These are phyloP conservation scores for Casuarina glauca DNA, from an alignment of 306 rosid genomes.

Conservation along the genomic window DNA sequence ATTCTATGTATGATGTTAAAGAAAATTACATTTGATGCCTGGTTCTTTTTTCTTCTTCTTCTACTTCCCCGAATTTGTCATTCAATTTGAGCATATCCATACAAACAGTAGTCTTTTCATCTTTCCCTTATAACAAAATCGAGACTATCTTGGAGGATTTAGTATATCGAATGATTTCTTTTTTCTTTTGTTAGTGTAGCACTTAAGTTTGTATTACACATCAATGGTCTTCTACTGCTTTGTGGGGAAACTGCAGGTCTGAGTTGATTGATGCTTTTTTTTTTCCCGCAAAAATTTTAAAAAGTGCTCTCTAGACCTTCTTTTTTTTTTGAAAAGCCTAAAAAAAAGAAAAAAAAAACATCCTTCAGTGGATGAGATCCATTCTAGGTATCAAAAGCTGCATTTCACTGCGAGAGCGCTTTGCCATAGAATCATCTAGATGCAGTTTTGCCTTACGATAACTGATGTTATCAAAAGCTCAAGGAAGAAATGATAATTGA, in stretches of 20 bases:
- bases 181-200: no score
- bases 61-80: no score
- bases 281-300: background rate
- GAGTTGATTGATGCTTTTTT: background rate
- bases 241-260: background rate
- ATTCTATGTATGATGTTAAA: no score
- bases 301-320: background rate
- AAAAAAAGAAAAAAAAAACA: background rate
- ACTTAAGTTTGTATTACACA: no score
- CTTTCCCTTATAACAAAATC: no score
- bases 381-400: background rate
- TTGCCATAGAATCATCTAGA: background rate
- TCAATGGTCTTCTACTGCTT: background rate
- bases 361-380: background rate
- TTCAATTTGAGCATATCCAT: no score
- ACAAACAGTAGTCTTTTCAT: no score
- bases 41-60: no score
- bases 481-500: background rate
- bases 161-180: background rate
- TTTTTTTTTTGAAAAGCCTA: no score
- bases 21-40: no score
- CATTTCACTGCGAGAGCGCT: background rate
- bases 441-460: background rate
- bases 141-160: background rate
- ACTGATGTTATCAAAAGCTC: background rate